Conservation (phyloP, 805 yeast species). For the Zygotorulaspora chibaensis region DNA sequence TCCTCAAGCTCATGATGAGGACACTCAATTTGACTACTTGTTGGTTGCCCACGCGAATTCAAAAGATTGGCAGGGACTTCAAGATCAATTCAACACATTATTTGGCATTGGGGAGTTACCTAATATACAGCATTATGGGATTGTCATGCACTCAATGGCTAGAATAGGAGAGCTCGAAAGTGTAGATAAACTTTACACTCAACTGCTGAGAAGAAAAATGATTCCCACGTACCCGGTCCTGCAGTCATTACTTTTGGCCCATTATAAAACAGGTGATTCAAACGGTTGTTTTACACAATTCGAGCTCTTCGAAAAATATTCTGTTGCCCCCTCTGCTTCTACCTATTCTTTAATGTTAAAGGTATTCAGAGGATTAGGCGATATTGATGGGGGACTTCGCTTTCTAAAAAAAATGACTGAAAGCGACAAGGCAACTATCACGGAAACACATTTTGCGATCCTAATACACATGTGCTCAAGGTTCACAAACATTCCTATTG, state of each 20-base stretch:
- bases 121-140: conserved; percentile 49
- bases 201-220: conserved; percentile 43
- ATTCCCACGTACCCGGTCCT: conserved; percentile 39
- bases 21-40: conserved; percentile 45
- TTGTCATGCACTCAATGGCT: conserved; percentile 59
- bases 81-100: conserved; percentile 51
- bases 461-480: conserved; percentile 28
- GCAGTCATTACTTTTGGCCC: conserved; percentile 26
- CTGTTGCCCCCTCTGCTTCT: conserved; percentile 25
- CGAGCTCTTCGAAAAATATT: conserved; percentile 29
- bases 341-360: conserved; percentile 30
- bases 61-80: conserved; percentile 52
- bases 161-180: conserved; percentile 43
- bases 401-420: conserved; percentile 30
- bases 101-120: conserved; percentile 54
- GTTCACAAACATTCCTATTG: conserved; percentile 26
- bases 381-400: conserved; percentile 32
- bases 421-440: conserved; percentile 12
- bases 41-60: conserved; percentile 43
- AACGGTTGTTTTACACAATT: conserved; percentile 28
- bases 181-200: conserved; percentile 48
- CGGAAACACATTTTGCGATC: conserved; percentile 27
- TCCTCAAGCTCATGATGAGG: conserved; percentile 42
- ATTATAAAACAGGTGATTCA: conserved; percentile 25
- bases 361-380: conserved; percentile 23